Conservation (phyloP, 768 basidiomycete species). For the Myochromella boudieri region DNA sequence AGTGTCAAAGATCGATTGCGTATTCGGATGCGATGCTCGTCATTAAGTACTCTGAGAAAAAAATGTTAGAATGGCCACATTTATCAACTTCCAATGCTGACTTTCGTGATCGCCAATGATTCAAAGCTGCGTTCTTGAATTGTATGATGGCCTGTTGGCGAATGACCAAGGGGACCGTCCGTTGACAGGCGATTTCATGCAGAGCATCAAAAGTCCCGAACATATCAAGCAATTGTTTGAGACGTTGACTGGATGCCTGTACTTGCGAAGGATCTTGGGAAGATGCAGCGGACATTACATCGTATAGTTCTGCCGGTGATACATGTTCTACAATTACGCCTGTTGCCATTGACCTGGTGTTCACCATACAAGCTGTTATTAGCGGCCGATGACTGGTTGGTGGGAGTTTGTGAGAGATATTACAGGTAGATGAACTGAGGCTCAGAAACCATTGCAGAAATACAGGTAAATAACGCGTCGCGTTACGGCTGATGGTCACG, state of each 20-base stretch:
- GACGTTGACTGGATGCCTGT: slow-evolving; percentile 50
- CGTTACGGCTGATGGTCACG: slow-evolving; percentile 19
- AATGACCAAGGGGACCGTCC: slow-evolving; percentile 58
- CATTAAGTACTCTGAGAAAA: slow-evolving; percentile 56
- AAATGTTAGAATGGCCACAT: slow-evolving; percentile 7
- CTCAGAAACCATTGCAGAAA: too few relatives aligned
- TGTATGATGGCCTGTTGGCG: slow-evolving; percentile 85
- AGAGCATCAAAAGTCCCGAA: slow-evolving; percentile 72
- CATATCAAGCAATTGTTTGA: slow-evolving; percentile 68
- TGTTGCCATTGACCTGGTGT: slow-evolving; percentile 26
- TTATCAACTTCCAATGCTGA: slow-evolving; percentile 28
- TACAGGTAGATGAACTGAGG: too few relatives aligned
- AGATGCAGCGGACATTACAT: slow-evolving; percentile 64
- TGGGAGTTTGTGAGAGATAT: too few relatives aligned
- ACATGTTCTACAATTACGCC: slow-evolving; percentile 42
- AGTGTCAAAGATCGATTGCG: slow-evolving; percentile 64
- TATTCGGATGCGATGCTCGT: slow-evolving; percentile 67
- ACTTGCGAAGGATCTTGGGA: slow-evolving; percentile 68
- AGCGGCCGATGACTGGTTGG: too few relatives aligned
- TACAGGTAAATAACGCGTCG: slow-evolving; percentile 51
- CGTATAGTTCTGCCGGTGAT: slow-evolving; percentile 63
- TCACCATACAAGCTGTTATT: too few relatives aligned
- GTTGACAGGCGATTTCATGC: slow-evolving; percentile 69
- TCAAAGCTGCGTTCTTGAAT: slow-evolving; percentile 78
- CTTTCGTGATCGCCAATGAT: slow-evolving; percentile 81